phyloP scores from a whole-genome alignment of 352 stramenopile genomes.

The Globisporangium camurandrum region DNA sequence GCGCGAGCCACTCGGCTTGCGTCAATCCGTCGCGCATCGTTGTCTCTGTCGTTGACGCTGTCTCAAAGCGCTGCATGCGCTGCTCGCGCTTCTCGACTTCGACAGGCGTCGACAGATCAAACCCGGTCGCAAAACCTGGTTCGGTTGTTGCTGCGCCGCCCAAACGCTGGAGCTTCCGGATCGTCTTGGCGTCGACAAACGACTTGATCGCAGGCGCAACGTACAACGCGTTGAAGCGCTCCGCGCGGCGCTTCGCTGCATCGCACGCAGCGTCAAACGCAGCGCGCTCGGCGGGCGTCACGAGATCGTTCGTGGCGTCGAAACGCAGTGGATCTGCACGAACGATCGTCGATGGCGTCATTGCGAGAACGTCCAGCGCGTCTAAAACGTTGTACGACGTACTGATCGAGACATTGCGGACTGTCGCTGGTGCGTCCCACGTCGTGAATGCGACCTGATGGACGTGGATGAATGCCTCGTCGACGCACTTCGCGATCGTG shows the following conservation, averaged over 20 bases:
- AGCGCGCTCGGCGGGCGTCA: conserved; percentile 40
- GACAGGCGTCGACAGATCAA: conserved; percentile 58
- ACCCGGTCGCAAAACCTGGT: conserved; percentile 57
- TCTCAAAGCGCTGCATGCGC: conserved; percentile 79
- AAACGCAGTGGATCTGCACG: conserved; percentile 45
- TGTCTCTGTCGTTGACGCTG: conserved; percentile 56
- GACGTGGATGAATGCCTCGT: conserved; percentile 29
- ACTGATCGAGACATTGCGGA: conserved; percentile 37
- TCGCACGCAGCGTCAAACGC: conserved; percentile 41
- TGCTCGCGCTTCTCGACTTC: conserved; percentile 60
- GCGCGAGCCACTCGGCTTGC: conserved; percentile 60
- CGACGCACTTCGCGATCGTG: conserved; percentile 39
- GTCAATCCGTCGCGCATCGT: conserved; percentile 57
- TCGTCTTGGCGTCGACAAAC: conserved; percentile 70
- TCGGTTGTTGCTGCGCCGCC: conserved; percentile 49
- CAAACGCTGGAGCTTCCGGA: conserved; percentile 68
- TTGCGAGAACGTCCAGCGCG: conserved; percentile 28
- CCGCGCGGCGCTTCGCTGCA: conserved; percentile 32
- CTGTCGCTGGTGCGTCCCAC: conserved; percentile 47
- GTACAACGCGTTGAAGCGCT: conserved; percentile 64
- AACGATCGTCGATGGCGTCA: conserved; percentile 44
- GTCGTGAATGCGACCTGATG: conserved; percentile 53
- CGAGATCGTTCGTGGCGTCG: conserved; percentile 51
- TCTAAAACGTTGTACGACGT: conserved; percentile 24
- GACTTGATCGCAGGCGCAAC: conserved; percentile 59